phyloP scores from a whole-genome alignment of 2,329 filamentous ascomycete genomes.

The Trichoderma arundinaceum region DNA sequence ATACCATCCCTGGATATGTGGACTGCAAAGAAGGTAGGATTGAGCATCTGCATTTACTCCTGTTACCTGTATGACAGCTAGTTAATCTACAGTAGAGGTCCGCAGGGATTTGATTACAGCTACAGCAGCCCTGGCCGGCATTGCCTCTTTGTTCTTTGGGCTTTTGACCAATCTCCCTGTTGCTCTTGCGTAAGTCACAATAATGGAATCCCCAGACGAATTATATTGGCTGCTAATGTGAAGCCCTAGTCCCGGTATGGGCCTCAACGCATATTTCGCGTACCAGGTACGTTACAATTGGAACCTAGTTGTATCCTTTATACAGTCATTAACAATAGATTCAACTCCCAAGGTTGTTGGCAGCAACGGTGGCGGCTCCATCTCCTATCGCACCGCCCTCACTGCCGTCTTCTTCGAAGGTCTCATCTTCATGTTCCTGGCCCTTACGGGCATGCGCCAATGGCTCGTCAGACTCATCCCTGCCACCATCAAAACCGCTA shows the following conservation, averaged over 20 bases:
- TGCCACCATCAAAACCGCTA: slow-evolving; percentile 68
- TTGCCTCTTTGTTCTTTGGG: slow-evolving; percentile 78
- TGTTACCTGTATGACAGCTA: too few relatives aligned
- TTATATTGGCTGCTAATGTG: neutral
- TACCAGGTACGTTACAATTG: slow-evolving; percentile 54
- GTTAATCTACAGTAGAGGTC: slow-evolving; percentile 52
- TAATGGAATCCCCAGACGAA: too few relatives aligned
- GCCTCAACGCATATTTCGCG: slow-evolving; percentile 70
- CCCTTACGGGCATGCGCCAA: slow-evolving; percentile 72
- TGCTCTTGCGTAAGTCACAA: slow-evolving; percentile 45
- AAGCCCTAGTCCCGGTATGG: slow-evolving; percentile 64
- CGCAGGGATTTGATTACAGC: slow-evolving; percentile 81
- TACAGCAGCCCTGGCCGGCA: slow-evolving; percentile 78
- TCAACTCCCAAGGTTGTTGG: slow-evolving; percentile 56
- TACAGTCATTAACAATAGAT: neutral
- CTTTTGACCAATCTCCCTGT: slow-evolving; percentile 78
- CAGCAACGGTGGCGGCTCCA: slow-evolving; percentile 59
- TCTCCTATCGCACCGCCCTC: slow-evolving; percentile 65
- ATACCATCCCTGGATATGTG: slow-evolving; percentile 51
- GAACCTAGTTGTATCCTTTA: too few relatives aligned
- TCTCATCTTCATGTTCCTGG: slow-evolving; percentile 67
- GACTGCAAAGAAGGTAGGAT: slow-evolving; percentile 55
- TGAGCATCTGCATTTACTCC: neutral
- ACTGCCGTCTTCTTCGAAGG: slow-evolving; percentile 70
- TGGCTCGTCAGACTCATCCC: slow-evolving; percentile 73